These are phyloP conservation scores for Xylaria hypoxylon DNA, from an alignment of 2,329 filamentous ascomycete genomes.

Conservation along the genomic window DNA sequence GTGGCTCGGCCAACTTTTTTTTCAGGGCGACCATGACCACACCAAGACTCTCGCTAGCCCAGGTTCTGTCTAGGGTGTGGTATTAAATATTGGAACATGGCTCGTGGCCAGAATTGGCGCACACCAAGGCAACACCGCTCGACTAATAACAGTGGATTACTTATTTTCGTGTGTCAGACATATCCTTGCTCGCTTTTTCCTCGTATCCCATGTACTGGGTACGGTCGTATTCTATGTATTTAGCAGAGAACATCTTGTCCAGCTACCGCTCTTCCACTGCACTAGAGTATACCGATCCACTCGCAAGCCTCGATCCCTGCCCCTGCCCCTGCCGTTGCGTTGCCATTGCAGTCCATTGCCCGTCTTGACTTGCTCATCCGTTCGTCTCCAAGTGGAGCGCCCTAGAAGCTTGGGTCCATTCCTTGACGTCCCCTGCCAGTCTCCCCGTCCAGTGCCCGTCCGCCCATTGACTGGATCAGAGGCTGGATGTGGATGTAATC, in stretches of 20 bases:
- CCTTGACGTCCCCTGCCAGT: conserved; percentile 22
- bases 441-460: conserved; percentile 2
- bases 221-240: conserved; percentile 36
- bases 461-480: conserved; percentile 18
- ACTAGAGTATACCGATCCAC: conserved; percentile 15
- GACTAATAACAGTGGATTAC: conserved; percentile 48
- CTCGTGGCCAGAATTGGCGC: conserved; percentile 44
- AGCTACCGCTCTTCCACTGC: background rate
- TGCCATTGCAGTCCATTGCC: conserved; percentile 1
- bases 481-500: conserved; percentile 13
- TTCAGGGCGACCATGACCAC: conserved; percentile 30
- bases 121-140: conserved; percentile 36
- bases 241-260: conserved; percentile 53
- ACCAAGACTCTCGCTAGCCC: conserved; percentile 28
- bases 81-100: conserved; percentile 49
- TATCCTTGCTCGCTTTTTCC: conserved; percentile 62
- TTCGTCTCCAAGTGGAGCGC: conserved; percentile 41
- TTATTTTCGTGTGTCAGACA: conserved; percentile 64
- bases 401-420: conserved; percentile 51
- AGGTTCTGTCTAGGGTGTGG: conserved; percentile 43
- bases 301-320: conserved; percentile 36
- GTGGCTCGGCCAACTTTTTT: conserved; percentile 34
- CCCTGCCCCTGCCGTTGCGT: conserved; percentile 8
- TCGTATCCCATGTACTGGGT: conserved; percentile 54
- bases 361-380: conserved; percentile 35